Evolutionary conservation across 495 filamentous ascomycete genomes (phyloP).

Genomic region (Parathielavia hyrcaniae): DNA sequence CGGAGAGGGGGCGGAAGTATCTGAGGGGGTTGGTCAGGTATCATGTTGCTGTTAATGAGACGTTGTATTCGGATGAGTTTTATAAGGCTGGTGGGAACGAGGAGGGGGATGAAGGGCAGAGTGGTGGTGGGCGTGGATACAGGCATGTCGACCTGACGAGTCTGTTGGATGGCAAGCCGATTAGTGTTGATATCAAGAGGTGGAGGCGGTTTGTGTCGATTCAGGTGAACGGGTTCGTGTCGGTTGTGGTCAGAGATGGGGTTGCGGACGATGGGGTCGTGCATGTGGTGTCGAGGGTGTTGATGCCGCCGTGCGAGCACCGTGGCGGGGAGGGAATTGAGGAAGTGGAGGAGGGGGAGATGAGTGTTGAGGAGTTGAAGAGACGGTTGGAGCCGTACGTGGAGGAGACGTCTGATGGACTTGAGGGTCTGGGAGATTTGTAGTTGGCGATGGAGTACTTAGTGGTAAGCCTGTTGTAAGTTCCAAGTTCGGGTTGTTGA

Average conservation of each 20-base stretch:
- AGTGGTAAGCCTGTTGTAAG: too few relatives aligned
- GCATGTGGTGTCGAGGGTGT: slow-evolving; percentile 61
- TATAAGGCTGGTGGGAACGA: slow-evolving; percentile 40
- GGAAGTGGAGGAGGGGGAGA: slow-evolving; percentile 19
- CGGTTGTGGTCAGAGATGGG: slow-evolving; percentile 58
- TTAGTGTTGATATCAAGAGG: slow-evolving; percentile 62
- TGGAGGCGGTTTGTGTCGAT: slow-evolving; percentile 58
- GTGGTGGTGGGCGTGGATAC: slow-evolving; percentile 19
- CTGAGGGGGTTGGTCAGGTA: slow-evolving; percentile 71
- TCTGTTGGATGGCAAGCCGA: slow-evolving; percentile 50
- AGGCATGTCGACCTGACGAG: slow-evolving; percentile 63
- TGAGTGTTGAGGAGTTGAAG: slow-evolving; percentile 28
- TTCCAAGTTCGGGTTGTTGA: neutral
- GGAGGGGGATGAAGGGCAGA: slow-evolving; percentile 16
- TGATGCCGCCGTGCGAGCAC: slow-evolving; percentile 63
- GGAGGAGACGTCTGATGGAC: slow-evolving; percentile 6
- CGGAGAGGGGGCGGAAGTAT: slow-evolving; percentile 58
- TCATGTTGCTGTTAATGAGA: slow-evolving; percentile 66
- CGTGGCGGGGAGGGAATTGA: slow-evolving; percentile 23
- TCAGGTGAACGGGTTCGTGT: slow-evolving; percentile 61
- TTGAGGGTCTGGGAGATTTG: slow-evolving; percentile 13
- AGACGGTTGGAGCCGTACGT: slow-evolving; percentile 28
- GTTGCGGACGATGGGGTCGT: slow-evolving; percentile 68
- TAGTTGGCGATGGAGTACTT: slow-evolving; percentile 1
- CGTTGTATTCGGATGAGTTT: slow-evolving; percentile 75